Conservation (phyloP, 108 stramenopile species). For the Skeletonema costatum region DNA sequence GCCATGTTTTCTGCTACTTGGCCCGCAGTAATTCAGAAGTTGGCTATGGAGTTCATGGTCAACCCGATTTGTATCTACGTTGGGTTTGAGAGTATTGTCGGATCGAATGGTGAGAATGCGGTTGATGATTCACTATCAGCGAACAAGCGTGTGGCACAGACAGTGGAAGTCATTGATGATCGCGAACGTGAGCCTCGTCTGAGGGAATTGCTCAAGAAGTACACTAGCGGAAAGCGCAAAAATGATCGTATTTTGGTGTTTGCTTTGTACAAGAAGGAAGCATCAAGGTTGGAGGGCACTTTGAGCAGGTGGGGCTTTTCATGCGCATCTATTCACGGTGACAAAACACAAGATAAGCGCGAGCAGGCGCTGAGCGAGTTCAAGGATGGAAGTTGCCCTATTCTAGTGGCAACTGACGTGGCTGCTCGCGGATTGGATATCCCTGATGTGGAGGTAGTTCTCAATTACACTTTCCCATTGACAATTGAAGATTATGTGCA, state of each 20-base stretch:
- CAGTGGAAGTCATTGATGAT: constrained; percentile 94
- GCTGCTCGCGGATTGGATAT: constrained; percentile 98
- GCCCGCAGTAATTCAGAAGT: constrained; percentile 92
- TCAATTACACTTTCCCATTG: constrained; percentile 97
- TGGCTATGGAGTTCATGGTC: constrained; percentile 89
- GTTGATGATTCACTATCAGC: constrained; percentile 91
- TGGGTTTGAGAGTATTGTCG: constrained; percentile 83
- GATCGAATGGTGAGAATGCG: constrained; percentile 71
- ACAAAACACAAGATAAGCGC: constrained; percentile 93
- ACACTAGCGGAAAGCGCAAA: constrained; percentile 60
- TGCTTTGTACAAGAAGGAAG: constrained; percentile 98
- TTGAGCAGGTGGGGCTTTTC: constrained; percentile 73
- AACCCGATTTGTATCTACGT: constrained; percentile 88
- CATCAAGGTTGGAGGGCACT: constrained; percentile 84
- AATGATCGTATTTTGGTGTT: constrained; percentile 90
- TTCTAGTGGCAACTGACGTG: constrained; percentile 97
- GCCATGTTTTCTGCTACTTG: constrained; percentile 99
- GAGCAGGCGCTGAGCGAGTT: constrained; percentile 90
- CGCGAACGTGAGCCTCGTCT: constrained; percentile 85
- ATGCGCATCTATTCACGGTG: constrained; percentile 95
- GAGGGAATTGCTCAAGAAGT: constrained; percentile 71
- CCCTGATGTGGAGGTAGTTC: constrained; percentile 95
- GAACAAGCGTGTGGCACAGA: constrained; percentile 94
- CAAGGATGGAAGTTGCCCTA: constrained; percentile 84
- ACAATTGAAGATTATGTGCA: constrained; percentile 97